These are phyloP conservation scores for Auricularia sp. DNA, from an alignment of 768 basidiomycete species.

Conservation along the genomic window DNA sequence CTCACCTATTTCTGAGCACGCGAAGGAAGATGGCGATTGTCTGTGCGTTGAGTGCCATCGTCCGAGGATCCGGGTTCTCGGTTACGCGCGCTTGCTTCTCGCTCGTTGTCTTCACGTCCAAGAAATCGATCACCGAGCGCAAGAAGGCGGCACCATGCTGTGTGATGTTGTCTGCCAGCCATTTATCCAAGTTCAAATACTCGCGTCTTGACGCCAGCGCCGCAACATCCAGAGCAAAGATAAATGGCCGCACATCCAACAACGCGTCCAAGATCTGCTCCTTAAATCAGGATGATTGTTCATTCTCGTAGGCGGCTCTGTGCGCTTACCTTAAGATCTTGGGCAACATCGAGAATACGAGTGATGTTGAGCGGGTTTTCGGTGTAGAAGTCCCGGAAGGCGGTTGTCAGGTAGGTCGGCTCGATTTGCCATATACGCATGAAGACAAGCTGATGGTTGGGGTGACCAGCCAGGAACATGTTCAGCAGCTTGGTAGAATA, in stretches of 20 bases:
- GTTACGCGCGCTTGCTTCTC: slow-evolving; percentile 70
- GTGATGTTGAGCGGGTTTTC: slow-evolving; percentile 91
- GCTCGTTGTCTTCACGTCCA: slow-evolving; percentile 86
- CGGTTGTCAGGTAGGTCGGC: slow-evolving; percentile 73
- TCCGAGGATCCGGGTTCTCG: slow-evolving; percentile 44
- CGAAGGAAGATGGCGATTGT: slow-evolving; percentile 90
- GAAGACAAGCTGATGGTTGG: slow-evolving; percentile 93
- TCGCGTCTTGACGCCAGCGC: slow-evolving; percentile 87
- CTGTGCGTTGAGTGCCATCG: slow-evolving; percentile 77
- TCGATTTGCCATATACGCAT: slow-evolving; percentile 93
- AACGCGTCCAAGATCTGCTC: slow-evolving; percentile 84
- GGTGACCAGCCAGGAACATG: slow-evolving; percentile 87
- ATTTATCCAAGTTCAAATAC: slow-evolving; percentile 92
- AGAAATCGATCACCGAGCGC: slow-evolving; percentile 75
- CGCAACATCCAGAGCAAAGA: slow-evolving; percentile 88
- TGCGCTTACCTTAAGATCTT: slow-evolving; percentile 73
- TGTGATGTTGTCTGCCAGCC: slow-evolving; percentile 82
- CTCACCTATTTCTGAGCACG: slow-evolving; percentile 74
- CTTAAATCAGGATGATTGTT: neutral
- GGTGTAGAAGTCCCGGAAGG: slow-evolving; percentile 85
- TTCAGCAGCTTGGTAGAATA: slow-evolving; percentile 76
- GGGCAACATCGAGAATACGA: slow-evolving; percentile 87
- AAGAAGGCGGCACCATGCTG: slow-evolving; percentile 79
- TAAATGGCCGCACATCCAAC: slow-evolving; percentile 78
- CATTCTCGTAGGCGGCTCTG: slow-evolving; percentile 1